Percentiles rank a stretch among this genome's conserved stretches.
These are phyloP conservation scores for Parmelia sp. DNA, from an alignment of 495 filamentous ascomycete genomes.

Conservation along the genomic window DNA sequence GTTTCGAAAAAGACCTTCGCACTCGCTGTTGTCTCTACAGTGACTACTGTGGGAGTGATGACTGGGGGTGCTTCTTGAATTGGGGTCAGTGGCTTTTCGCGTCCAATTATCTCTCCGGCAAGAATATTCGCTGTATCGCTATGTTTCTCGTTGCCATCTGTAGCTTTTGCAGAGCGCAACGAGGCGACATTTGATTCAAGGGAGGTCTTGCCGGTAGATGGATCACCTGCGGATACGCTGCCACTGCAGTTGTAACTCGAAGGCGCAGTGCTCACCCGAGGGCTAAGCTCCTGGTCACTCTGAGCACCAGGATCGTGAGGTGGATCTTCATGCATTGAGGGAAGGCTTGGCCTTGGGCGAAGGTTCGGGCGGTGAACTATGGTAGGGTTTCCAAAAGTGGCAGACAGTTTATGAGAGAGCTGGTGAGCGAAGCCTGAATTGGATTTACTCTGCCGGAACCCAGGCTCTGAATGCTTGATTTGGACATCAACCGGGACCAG, in stretches of 20 bases:
- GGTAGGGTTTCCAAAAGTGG: slow-evolving; percentile 46
- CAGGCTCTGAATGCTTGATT: slow-evolving; percentile 1
- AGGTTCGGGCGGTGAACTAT: slow-evolving; percentile 48
- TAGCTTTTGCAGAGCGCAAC: slow-evolving; percentile 12
- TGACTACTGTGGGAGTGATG: slow-evolving; percentile 57
- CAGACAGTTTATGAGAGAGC: slow-evolving; percentile 46
- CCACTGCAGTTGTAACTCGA: slow-evolving; percentile 36
- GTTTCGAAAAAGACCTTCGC: slow-evolving; percentile 85
- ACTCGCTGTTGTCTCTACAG: slow-evolving; percentile 68
- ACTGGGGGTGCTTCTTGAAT: slow-evolving; percentile 26
- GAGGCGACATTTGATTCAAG: slow-evolving; percentile 27
- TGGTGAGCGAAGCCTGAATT: slow-evolving; percentile 37
- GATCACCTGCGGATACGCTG: slow-evolving; percentile 30
- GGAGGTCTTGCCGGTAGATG: slow-evolving; percentile 39
- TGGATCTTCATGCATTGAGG: slow-evolving; percentile 27
- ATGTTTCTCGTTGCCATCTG: slow-evolving; percentile 3
- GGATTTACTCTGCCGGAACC: slow-evolving; percentile 18
- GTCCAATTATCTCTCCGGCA: background rate
- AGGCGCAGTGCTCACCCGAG: slow-evolving; percentile 37
- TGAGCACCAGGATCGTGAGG: slow-evolving; percentile 8
- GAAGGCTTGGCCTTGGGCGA: slow-evolving; percentile 39
- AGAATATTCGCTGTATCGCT: background rate
- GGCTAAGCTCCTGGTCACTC: slow-evolving; percentile 29
- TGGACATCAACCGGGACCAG: background rate
- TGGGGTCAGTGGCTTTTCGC: slow-evolving; percentile 19